Evolutionary conservation across 2,329 filamentous ascomycete genomes (phyloP), one percentile per base, ranked within the genome.

Genomic region (Calonectria pteridis): DNA sequence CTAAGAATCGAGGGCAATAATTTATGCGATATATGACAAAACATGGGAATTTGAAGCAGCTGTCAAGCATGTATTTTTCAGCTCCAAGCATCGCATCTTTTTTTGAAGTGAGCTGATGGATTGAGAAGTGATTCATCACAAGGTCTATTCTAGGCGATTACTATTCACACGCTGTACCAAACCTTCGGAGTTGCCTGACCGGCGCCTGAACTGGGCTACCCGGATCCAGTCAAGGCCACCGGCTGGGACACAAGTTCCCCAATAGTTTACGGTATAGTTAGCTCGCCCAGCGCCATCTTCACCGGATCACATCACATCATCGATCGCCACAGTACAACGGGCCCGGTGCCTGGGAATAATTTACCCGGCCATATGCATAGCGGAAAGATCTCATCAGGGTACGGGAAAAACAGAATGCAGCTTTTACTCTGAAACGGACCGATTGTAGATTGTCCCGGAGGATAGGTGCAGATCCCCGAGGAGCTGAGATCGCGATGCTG

Each of bases 21-120:
- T 62, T 62, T 62, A 62, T 62, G 55, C 55, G 33, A 62, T 62
- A 59, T 59, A 62, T 62, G 55, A 40, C 16, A 26, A 35, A 26
- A 58, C 11, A 59, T 23, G n/a, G 37, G 26, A 9, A 13, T 26
- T 28, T 9, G 33, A 23, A 23, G 55, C 23, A 20, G 26, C 35
- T 11, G 37, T 28, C 14, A 40, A 40, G 55, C 33, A 37, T 29
- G 33, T 62, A 35, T 40, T 23, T 35, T 28, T 40, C 23, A 62
- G 55, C 55, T 40, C 35, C 16, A 40, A 40, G 55, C 23, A 62
- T 40, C 23, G 23, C 2, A 40, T 40, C 31, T 18, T 62, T 20
- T 23, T 46, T 43, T 46, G 0, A 2, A 46, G n/a, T n/a, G n/a
- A n/a, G 20, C 4, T 28, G 33, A 59, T 33, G 37, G 13, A 28